Conservation (phyloP, 2,329 filamentous ascomycete genomes). For the Xylaria sp. region DNA sequence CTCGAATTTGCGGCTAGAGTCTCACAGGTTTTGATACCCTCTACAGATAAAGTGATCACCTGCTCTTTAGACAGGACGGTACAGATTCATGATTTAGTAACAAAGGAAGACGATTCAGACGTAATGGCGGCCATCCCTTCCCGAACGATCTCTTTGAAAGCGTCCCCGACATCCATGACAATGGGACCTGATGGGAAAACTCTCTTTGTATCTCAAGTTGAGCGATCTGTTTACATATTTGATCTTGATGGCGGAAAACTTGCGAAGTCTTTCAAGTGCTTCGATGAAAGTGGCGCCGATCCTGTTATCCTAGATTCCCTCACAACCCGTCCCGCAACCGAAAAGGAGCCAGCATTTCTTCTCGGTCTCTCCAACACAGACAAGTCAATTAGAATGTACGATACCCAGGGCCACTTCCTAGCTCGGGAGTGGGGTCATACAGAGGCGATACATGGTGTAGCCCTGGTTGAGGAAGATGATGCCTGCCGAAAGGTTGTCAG, state of each 20-base stretch:
- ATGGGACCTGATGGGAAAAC: constrained; percentile 71
- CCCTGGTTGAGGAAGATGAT: constrained; percentile 72
- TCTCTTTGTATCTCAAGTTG: constrained; percentile 69
- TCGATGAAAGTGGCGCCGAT: constrained; percentile 82
- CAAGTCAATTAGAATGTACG: constrained; percentile 93
- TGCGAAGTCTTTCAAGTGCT: constrained; percentile 80
- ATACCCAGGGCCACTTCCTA: constrained; percentile 80
- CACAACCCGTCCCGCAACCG: constrained; percentile 68
- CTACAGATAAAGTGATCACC: constrained; percentile 80
- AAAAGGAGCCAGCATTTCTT: constrained; percentile 71
- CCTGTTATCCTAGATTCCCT: constrained; percentile 86
- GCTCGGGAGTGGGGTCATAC: constrained; percentile 96
- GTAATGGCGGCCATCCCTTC: constrained; percentile 80
- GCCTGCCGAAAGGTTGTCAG: constrained; percentile 72
- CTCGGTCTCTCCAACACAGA: constrained; percentile 93
- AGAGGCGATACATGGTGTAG: constrained; percentile 88
- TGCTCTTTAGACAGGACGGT: constrained; percentile 90
- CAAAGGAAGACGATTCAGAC: constrained; percentile 71
- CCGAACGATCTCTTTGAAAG: constrained; percentile 83
- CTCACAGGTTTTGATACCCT: constrained; percentile 77
- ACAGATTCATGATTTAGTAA: constrained; percentile 81
- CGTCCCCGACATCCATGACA: constrained; percentile 86
- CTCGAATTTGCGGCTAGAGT: constrained; percentile 93
- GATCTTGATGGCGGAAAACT: constrained; percentile 76
- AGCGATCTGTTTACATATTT: constrained; percentile 70